Percentiles rank a stretch among this genome's conserved stretches.
Evolutionary conservation across 2,329 filamentous ascomycete genomes (phyloP).

Genomic region (Fusarium circinatum): DNA sequence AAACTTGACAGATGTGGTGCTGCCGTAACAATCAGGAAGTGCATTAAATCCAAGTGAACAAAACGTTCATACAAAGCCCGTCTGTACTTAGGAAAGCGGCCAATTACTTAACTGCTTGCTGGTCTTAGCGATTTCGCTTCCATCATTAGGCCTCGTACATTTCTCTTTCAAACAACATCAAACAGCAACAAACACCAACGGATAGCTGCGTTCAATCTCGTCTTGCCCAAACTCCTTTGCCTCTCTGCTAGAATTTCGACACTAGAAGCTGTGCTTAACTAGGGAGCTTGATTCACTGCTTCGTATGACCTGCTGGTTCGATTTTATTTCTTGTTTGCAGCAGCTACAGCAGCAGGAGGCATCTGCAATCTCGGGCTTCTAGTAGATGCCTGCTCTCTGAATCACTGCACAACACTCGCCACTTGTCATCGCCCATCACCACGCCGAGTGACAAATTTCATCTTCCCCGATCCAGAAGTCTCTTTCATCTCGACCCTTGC

Average conservation of each 20-base stretch:
- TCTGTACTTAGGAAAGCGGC: neutral
- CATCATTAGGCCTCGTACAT: neutral
- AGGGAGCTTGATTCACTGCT: neutral
- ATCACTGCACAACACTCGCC: conserved; percentile 12
- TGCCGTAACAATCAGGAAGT: neutral
- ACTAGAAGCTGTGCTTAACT: neutral
- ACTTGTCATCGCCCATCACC: neutral
- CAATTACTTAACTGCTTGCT: neutral
- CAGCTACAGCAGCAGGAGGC: neutral
- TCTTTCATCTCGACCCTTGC: neutral
- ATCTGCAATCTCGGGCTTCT: neutral
- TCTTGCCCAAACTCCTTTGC: neutral
- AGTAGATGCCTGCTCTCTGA: conserved; percentile 3
- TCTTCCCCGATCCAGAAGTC: neutral
- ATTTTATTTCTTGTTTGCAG: neutral
- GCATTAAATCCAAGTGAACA: neutral
- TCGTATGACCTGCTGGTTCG: neutral
- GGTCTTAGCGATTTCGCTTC: neutral
- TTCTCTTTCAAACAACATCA: neutral
- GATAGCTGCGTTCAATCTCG: neutral
- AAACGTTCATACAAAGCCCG: neutral
- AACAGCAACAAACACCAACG: neutral
- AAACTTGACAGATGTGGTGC: neutral
- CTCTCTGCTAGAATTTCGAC: neutral
- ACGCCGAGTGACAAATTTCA: neutral